Evolutionary conservation across 805 yeast species (phyloP).

Genomic region (Komagataella pseudopastoris): DNA sequence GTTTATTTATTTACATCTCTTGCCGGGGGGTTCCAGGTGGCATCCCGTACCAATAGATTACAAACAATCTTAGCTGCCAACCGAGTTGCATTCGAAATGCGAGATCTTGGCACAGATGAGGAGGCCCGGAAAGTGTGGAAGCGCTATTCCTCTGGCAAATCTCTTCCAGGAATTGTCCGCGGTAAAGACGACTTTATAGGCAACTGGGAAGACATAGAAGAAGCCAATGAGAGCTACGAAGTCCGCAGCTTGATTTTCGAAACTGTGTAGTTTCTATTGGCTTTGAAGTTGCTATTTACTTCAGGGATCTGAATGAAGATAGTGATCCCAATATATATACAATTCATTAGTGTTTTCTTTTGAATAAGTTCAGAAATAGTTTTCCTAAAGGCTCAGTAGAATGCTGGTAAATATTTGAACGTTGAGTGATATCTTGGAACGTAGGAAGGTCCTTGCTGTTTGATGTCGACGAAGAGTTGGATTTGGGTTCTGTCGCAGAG

Average conservation of each 20-base stretch:
- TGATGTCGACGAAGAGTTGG: background rate
- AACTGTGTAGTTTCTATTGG: conserved; percentile 24
- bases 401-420: conserved; percentile 10
- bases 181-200: conserved; percentile 75
- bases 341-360: background rate
- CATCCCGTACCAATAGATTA: conserved; percentile 63
- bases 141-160: conserved; percentile 55
- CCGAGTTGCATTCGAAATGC: conserved; percentile 47
- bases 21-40: conserved; percentile 77
- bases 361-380: conserved; percentile 13
- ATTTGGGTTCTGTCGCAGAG: background rate
- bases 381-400: conserved; percentile 17
- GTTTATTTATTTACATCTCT: conserved; percentile 73
- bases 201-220: conserved; percentile 75
- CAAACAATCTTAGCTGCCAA: conserved; percentile 67
- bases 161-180: conserved; percentile 77
- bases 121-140: conserved; percentile 80
- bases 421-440: conserved; percentile 2
- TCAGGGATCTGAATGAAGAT: background rate
- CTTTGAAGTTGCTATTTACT: background rate
- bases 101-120: conserved; percentile 80
- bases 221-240: conserved; percentile 70
- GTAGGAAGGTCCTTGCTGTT: conserved; percentile 6
- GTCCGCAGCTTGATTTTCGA: conserved; percentile 54
- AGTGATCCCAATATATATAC: background rate